These are phyloP conservation scores for Plasmodium billcollinsi DNA, from an alignment of 169 alveolate species.

Conservation along the genomic window DNA sequence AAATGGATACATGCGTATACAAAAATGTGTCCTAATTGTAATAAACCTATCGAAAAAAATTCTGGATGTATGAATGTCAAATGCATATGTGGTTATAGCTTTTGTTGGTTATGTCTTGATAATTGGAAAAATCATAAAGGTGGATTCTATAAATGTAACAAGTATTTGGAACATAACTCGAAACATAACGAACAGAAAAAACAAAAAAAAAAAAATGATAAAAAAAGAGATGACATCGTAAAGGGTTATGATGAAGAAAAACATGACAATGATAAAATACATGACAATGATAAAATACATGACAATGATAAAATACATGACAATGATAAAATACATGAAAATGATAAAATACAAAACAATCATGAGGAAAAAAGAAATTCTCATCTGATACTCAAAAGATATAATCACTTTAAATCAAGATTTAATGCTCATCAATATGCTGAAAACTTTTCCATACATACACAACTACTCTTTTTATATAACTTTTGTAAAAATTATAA, in stretches of 20 bases:
- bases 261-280: background rate
- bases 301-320: background rate
- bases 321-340: background rate
- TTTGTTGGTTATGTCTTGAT: slow-evolving; percentile 59
- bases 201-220: background rate
- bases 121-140: slow-evolving; percentile 59
- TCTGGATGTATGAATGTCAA: slow-evolving; percentile 69
- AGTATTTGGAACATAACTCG: slow-evolving; percentile 16
- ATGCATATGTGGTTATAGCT: slow-evolving; percentile 58
- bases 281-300: background rate
- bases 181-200: background rate
- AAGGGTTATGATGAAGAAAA: background rate
- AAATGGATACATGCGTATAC: slow-evolving; percentile 40
- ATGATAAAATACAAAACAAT: background rate
- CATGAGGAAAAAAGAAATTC: slow-evolving; percentile 15
- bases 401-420: slow-evolving; percentile 48
- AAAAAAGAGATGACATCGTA: background rate
- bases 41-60: slow-evolving; percentile 39
- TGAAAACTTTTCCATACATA: slow-evolving; percentile 38
- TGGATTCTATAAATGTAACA: slow-evolving; percentile 59
- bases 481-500: slow-evolving; percentile 17
- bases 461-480: slow-evolving; percentile 36
- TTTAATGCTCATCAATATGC: slow-evolving; percentile 62
- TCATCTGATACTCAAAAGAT: slow-evolving; percentile 19
- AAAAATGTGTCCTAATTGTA: slow-evolving; percentile 54